Base-by-base conservation (phyloP, 75 land plant species). In the Selaginella tamariscina region DNA sequence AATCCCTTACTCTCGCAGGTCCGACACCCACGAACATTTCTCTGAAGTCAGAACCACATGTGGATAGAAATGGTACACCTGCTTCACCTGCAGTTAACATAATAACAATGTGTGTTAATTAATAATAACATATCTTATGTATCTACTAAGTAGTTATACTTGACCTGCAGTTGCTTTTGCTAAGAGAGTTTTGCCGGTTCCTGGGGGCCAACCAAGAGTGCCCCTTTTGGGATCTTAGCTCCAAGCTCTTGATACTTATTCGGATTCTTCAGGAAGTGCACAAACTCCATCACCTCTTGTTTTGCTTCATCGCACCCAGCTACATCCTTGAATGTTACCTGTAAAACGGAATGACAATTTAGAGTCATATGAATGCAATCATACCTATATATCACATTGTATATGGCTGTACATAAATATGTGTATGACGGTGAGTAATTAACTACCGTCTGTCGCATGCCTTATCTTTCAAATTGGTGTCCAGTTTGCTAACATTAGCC, bases 321-420 rank as follows among this genome's bases (percentile, higher is more conserved):
- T 32, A 93, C 98, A 73, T 89, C 98, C 75, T 83, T 87, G 69
- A 89, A 93, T 54, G 70, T 81, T 24, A 93, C 78, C 96, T 93
- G 83, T 5, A 75, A 23, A n/a, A 69, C 15, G 0, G 5, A 32
- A 29, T 1, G 20, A 5, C 49, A 39, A 15, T 39, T n/a, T n/a
- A n/a, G n/a, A n/a, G n/a, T n/a, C n/a, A n/a, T n/a, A n/a, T n/a
- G n/a, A n/a, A n/a, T n/a, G n/a, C n/a, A n/a, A n/a, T n/a, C n/a
- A n/a, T n/a, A n/a, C n/a, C n/a, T n/a, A n/a, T n/a, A n/a, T n/a
- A n/a, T n/a, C n/a, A n/a, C n/a, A n/a, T n/a, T n/a, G n/a, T n/a
- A n/a, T n/a, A n/a, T n/a, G n/a, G n/a, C n/a, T n/a, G n/a, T n/a
- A n/a, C n/a, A n/a, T n/a, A n/a, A n/a, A n/a, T n/a, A n/a, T n/a